Evolutionary conservation across 371 early-diverging fungal genomes (phyloP).

Genomic region (Coemansia sp.): DNA sequence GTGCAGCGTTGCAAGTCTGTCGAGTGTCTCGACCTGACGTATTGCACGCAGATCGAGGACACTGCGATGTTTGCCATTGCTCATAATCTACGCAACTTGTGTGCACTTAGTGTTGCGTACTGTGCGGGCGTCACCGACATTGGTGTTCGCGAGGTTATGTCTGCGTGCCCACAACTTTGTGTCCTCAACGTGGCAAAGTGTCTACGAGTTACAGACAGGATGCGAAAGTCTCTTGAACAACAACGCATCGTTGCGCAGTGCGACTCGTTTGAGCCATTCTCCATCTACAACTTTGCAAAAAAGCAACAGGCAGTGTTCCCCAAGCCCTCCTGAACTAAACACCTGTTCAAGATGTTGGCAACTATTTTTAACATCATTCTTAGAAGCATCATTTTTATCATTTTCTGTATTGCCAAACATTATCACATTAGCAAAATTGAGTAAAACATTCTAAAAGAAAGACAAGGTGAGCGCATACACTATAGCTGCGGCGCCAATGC

Average conservation of each 20-base stretch:
- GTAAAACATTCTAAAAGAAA: neutral
- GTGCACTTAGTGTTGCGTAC: slow-evolving; percentile 43
- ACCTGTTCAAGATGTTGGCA: neutral
- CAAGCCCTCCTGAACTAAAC: neutral
- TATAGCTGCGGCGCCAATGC: neutral
- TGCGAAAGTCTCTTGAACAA: slow-evolving; percentile 8
- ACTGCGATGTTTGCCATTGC: slow-evolving; percentile 46
- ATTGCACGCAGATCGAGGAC: slow-evolving; percentile 50
- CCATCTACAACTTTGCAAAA: slow-evolving; percentile 15
- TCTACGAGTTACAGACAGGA: slow-evolving; percentile 26
- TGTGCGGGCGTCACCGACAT: slow-evolving; percentile 46
- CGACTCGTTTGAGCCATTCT: slow-evolving; percentile 36
- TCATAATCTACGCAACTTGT: slow-evolving; percentile 19
- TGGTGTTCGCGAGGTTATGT: slow-evolving; percentile 32
- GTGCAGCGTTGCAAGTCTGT: slow-evolving; percentile 38
- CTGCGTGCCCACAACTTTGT: slow-evolving; percentile 11
- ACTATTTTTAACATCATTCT: neutral
- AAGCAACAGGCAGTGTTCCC: neutral
- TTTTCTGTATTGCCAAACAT: neutral
- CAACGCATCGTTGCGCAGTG: slow-evolving; percentile 8
- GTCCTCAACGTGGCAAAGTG: slow-evolving; percentile 48
- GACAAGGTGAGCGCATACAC: neutral
- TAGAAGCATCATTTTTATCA: neutral
- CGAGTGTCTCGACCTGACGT: slow-evolving; percentile 44
- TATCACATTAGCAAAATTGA: neutral